A percentile compares a stretch with the other conserved stretches of the same genome.
Conservation (phyloP, 345 rosid species). For the Brassica cretica region DNA sequence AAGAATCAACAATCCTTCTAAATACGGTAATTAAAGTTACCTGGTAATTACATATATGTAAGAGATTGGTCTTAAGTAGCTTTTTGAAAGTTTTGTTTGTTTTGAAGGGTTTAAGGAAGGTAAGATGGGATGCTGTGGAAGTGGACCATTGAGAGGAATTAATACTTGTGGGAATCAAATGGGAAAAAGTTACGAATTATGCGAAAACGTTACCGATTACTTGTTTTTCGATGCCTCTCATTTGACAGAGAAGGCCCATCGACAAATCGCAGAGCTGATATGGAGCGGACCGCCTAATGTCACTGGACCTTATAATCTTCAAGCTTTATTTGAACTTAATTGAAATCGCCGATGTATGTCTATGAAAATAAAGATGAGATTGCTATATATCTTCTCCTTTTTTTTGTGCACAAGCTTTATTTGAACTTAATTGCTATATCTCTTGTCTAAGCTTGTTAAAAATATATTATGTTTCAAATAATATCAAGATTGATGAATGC, state of each 20-base stretch:
- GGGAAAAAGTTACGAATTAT: background rate
- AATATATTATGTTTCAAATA: background rate
- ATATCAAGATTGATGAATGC: too few species aligned
- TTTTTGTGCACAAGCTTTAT: too few species aligned
- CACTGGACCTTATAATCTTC: background rate
- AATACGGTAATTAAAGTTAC: background rate
- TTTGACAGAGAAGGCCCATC: background rate
- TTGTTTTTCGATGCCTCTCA: background rate
- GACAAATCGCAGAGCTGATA: background rate
- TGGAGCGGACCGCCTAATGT: background rate
- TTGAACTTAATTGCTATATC: too few species aligned
- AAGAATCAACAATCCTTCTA: conserved; percentile 42
- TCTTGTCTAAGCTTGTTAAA: background rate
- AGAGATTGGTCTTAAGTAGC: background rate
- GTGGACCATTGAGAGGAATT: background rate
- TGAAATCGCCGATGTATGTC: background rate
- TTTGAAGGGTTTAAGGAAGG: background rate
- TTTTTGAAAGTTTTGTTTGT: background rate
- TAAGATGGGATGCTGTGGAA: background rate
- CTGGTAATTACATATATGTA: background rate
- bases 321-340: background rate
- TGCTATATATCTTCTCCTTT: background rate
- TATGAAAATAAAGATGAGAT: background rate
- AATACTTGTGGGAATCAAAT: background rate
- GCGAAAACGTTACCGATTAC: background rate